phyloP scores from a whole-genome alignment of 345 rosid species.

The Populus simonii region DNA sequence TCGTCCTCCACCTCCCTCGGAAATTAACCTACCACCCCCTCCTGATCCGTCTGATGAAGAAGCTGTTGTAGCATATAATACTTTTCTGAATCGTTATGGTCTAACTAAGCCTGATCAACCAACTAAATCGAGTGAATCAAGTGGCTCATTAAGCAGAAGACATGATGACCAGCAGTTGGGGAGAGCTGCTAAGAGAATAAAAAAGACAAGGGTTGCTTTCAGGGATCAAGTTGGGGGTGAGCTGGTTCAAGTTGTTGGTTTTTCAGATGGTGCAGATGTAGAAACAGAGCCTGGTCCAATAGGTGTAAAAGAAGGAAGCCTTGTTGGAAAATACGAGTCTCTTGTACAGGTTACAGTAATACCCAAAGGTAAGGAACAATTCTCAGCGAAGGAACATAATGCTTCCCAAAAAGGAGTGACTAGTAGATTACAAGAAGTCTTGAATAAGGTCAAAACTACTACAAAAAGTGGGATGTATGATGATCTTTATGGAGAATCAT shows the following conservation, averaged over 20 bases:
- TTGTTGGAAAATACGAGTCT: constrained; percentile 88
- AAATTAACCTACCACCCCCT: constrained; percentile 66
- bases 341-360: constrained; percentile 68
- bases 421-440: constrained; percentile 64
- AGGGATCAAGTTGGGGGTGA: constrained; percentile 90
- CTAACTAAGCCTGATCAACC: constrained; percentile 38
- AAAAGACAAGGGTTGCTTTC: constrained; percentile 59
- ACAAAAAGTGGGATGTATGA: constrained; percentile 64
- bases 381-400: constrained; percentile 39
- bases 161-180: constrained; percentile 26
- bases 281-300: constrained; percentile 93
- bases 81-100: constrained; percentile 75
- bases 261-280: constrained; percentile 91
- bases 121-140: constrained; percentile 25
- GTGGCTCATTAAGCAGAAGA: constrained; percentile 15
- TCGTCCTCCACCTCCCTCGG: constrained; percentile 50
- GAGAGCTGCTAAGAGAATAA: constrained; percentile 58
- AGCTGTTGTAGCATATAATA: constrained; percentile 77
- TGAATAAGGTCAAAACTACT: constrained; percentile 56
- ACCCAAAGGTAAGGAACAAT: constrained; percentile 67
- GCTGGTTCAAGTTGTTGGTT: constrained; percentile 82
- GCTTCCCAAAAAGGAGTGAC: constrained; percentile 54
- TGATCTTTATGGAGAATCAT: constrained; percentile 72
- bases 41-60: constrained; percentile 90
- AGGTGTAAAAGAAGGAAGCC: constrained; percentile 91